Evolutionary conservation across 2,329 filamentous ascomycete species (phyloP), one percentile per base, ranked within the genome.

Genomic region (Ophiocordyceps robertsii): DNA sequence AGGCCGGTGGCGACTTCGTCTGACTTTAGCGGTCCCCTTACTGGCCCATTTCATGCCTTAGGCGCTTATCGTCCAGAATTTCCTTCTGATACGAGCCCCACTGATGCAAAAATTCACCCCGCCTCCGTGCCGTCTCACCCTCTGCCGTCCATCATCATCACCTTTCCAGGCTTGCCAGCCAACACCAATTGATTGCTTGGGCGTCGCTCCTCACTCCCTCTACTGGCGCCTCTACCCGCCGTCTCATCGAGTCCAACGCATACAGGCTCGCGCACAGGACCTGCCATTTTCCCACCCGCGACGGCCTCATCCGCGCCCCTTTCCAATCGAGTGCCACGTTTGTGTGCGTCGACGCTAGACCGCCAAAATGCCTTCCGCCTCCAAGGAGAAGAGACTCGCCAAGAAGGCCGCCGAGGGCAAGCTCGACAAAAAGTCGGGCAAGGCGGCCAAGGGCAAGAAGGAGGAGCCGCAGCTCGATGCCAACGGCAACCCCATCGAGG

Each of bases 361-460:
- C 53, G 51, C 50, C 66, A 77, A 61, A 37, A 82, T 82, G 77
- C 71, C 80, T 58, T 82, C 79, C 47, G 68, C 77, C 48, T 79
- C 79, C 59, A 84, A 84, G 66, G 77, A 81, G 55, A 82, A 82
- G 70, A 72, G 80, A 63, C 72, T 82, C 51, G 79, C 79, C 46
- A 82, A 82, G 71, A 80, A 79, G 70, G 76, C 75, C 51, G 77
- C 75, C 58, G 70, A 84, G 40, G 84, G 82, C 63, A 82, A 82
- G 65, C 49, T 57, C 47, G 78, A 81, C 54, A 82, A 85, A 69
- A 89, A 90, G 75, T 82, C 82, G 19, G 75, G 79, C 49, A 75
- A 81, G 53, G 81, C 66, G 46, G 69, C 69, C 51, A 84, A 82
- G 68, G 70, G 75, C 49, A 84, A 83, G 59, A 83, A 82, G 55